Evolutionary conservation across 1,284 basidiomycete species (phyloP).

Genomic region (Microbotryomycetes sp.): DNA sequence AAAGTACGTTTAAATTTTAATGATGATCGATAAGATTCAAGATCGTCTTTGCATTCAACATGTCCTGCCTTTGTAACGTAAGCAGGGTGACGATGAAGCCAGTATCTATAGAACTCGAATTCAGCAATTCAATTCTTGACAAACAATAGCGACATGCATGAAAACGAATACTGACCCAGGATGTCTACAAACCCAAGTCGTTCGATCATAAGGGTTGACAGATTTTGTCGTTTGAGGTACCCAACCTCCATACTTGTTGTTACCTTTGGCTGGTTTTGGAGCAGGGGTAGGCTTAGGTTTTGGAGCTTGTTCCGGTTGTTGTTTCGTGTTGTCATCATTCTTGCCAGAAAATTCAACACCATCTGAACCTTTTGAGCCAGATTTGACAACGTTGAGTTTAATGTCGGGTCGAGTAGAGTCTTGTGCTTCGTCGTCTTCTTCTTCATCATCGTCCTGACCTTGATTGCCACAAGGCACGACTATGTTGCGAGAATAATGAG

Average conservation of each 20-base stretch:
- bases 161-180: neutral
- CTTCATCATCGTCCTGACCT: neutral
- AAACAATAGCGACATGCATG: too few relatives aligned
- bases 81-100: neutral
- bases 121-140: neutral
- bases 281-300: neutral
- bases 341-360: neutral
- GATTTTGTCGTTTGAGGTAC: neutral
- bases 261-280: neutral
- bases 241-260: neutral
- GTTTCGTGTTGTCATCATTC: neutral
- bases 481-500: too few relatives aligned
- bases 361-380: neutral
- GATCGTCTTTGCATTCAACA: constrained; percentile 1
- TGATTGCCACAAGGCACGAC: neutral
- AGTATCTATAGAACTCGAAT: neutral
- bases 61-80: constrained; percentile 2
- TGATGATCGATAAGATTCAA: neutral
- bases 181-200: neutral
- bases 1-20: neutral
- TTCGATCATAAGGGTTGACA: neutral
- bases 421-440: neutral
- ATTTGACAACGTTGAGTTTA: neutral
- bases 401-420: neutral
- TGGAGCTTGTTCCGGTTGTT: neutral